Evolutionary conservation across 129 eudicot species (phyloP).

Genomic region (Artemisia tridentata): DNA sequence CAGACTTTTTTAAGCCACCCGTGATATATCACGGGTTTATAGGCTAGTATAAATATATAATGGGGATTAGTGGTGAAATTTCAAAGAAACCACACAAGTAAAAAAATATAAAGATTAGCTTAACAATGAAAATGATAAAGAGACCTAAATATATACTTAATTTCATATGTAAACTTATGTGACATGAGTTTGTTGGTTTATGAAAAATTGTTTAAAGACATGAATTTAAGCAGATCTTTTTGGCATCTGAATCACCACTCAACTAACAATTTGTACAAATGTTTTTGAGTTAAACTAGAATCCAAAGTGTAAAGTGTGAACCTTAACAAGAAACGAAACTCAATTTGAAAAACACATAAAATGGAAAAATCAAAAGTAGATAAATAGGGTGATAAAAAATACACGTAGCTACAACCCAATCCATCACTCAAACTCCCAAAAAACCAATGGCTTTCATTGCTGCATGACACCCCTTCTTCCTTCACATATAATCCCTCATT

Average conservation of each 20-base stretch:
- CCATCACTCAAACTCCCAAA: constrained; percentile 24
- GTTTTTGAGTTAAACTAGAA: neutral
- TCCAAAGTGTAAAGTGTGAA: neutral
- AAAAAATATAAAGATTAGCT: too few relatives aligned
- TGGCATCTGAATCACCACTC: too few relatives aligned
- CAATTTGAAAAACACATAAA: constrained; percentile 1
- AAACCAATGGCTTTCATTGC: constrained; percentile 44
- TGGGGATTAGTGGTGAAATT: too few relatives aligned
- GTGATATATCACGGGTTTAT: too few relatives aligned
- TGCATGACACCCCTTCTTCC: constrained; percentile 31
- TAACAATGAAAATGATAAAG: too few relatives aligned
- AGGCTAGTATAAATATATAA: too few relatives aligned
- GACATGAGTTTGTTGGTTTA: too few relatives aligned
- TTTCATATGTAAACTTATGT: too few relatives aligned
- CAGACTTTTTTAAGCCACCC: too few relatives aligned
- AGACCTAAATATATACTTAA: too few relatives aligned
- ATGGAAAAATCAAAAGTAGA: neutral
- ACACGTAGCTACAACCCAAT: constrained; percentile 49
- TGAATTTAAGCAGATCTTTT: too few relatives aligned
- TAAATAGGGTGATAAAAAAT: constrained; percentile 38
- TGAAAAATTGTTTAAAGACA: too few relatives aligned
- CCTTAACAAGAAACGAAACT: constrained; percentile 1
- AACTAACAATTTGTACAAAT: neutral
- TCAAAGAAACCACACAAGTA: neutral
- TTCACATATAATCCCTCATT: constrained; percentile 30